These are phyloP conservation scores for Exophiala alcalophila DNA, from an alignment of 2,329 filamentous ascomycete species.

Conservation along the genomic window DNA sequence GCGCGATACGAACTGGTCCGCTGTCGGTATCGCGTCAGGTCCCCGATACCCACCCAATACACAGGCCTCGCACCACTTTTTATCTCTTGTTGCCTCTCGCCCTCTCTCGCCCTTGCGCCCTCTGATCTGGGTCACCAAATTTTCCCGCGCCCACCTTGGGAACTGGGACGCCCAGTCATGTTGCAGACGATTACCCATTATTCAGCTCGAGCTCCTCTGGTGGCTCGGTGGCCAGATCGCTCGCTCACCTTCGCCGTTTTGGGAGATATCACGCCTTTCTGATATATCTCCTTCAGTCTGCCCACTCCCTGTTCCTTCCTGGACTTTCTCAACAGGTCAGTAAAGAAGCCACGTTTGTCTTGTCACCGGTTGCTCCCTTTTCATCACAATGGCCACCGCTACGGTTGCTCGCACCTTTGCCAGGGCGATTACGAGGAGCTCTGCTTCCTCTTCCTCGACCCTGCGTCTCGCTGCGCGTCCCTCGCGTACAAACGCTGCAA, in stretches of 20 bases:
- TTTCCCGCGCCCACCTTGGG: constrained; percentile 1
- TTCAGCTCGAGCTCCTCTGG: constrained; percentile 11
- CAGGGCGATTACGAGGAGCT: constrained; percentile 42
- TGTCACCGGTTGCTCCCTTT: neutral
- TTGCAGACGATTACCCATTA: constrained; percentile 4
- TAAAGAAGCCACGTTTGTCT: too few relatives aligned
- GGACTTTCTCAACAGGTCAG: too few relatives aligned
- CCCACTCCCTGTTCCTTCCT: constrained; percentile 2
- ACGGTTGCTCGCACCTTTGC: constrained; percentile 43
- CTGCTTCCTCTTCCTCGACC: constrained; percentile 37
- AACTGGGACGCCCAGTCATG: constrained; percentile 1
- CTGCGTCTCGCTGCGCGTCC: constrained; percentile 51
- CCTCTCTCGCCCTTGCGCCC: too few relatives aligned
- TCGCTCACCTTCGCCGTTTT: constrained; percentile 3
- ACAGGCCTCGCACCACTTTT: too few relatives aligned
- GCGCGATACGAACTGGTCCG: too few relatives aligned
- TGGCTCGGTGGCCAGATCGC: constrained; percentile 1
- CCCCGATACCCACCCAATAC: too few relatives aligned
- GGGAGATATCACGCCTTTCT: neutral
- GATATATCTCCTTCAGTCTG: constrained; percentile 5
- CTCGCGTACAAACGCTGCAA: constrained; percentile 54
- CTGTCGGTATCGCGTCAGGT: too few relatives aligned
- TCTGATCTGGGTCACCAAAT: constrained; percentile 1
- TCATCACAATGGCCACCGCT: constrained; percentile 36
- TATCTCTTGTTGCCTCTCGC: too few relatives aligned